phyloP scores from a whole-genome alignment of 2,329 filamentous ascomycete species.

The Botrytis paeoniae region DNA sequence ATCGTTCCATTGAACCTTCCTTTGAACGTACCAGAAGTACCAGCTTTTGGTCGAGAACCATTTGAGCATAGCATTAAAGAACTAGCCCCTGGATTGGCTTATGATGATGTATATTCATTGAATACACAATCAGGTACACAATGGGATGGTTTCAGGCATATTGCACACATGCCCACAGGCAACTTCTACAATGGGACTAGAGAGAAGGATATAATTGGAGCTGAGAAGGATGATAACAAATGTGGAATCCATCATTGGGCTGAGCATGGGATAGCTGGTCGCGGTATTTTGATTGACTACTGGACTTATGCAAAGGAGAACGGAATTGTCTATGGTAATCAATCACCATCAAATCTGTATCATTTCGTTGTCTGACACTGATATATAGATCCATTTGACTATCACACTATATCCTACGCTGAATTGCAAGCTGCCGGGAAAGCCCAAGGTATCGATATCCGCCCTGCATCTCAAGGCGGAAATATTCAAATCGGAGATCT shows the following conservation, averaged over 20 bases:
- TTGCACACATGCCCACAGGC: conserved; percentile 28
- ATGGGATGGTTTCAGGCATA: conserved; percentile 55
- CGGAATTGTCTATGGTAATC: conserved; percentile 39
- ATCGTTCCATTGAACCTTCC: conserved; percentile 12
- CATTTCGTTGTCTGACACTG: background rate
- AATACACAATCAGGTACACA: conserved; percentile 58
- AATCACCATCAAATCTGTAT: background rate
- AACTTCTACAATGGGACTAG: conserved; percentile 36
- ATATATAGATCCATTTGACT: conserved; percentile 34
- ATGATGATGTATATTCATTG: conserved; percentile 59
- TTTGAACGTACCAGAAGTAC: conserved; percentile 37
- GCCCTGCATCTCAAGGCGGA: conserved; percentile 44
- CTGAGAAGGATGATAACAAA: conserved; percentile 30
- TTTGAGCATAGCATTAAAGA: conserved; percentile 39
- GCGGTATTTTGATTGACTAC: conserved; percentile 36
- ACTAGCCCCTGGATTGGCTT: conserved; percentile 39
- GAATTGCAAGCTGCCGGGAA: conserved; percentile 34
- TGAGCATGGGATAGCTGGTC: conserved; percentile 36
- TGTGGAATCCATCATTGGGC: conserved; percentile 38
- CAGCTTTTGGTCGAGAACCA: conserved; percentile 38
- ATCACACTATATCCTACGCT: conserved; percentile 31
- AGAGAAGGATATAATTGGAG: conserved; percentile 32
- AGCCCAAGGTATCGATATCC: conserved; percentile 36
- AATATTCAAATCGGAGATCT: conserved; percentile 52
- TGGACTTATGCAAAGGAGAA: conserved; percentile 43